phyloP scores from a whole-genome alignment of 1,284 basidiomycete genomes.

The Nidula niveotomentosa region DNA sequence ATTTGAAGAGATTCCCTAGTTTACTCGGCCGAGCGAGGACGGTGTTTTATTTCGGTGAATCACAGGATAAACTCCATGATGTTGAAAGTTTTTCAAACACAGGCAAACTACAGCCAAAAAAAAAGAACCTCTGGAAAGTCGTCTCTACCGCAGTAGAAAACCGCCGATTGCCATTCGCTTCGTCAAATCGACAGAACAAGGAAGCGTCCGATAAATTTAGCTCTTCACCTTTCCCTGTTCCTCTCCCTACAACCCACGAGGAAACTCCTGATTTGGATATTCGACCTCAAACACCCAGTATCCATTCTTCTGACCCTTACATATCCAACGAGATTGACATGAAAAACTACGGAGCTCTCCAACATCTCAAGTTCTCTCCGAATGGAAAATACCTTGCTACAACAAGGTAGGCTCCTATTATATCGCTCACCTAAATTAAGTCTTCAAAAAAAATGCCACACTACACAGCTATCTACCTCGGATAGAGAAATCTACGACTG shows the following conservation, averaged over 20 bases:
- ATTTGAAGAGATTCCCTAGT: neutral
- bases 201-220: neutral
- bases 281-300: constrained; percentile 59
- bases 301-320: neutral
- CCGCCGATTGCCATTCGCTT: neutral
- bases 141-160: neutral
- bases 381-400: constrained; percentile 71
- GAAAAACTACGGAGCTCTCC: neutral
- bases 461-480: neutral
- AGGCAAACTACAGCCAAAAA: neutral
- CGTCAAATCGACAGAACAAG: neutral
- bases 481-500: neutral
- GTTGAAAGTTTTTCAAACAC: neutral
- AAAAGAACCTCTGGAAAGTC: neutral
- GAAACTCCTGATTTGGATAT: constrained; percentile 43
- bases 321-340: neutral
- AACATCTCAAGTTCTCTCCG: constrained; percentile 70
- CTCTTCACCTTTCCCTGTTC: constrained; percentile 42
- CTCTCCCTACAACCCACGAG: constrained; percentile 39
- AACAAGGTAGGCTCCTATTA: constrained; percentile 44
- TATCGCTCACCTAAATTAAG: neutral
- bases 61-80: neutral
- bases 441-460: neutral
- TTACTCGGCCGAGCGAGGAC: neutral
- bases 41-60: neutral